Evolutionary conservation across 2,329 filamentous ascomycete genomes (phyloP).

Genomic region (Chrysosphaeria jannelii): DNA sequence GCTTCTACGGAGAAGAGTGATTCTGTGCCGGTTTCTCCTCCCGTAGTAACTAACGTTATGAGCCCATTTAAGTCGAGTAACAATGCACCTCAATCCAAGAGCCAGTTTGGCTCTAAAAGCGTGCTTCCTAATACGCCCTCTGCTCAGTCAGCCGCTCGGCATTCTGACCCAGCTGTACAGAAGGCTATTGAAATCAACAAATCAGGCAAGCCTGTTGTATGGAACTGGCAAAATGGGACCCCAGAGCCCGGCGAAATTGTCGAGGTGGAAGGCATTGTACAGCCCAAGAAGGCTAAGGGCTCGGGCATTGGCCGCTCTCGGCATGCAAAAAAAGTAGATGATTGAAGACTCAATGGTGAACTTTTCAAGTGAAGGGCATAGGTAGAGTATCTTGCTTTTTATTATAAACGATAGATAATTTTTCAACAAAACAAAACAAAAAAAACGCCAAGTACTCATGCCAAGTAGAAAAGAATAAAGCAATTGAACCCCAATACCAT

Average conservation of each 20-base stretch:
- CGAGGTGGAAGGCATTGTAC: not conserved
- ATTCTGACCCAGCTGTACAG: not conserved
- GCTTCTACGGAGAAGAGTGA: no score
- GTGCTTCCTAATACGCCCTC: not conserved
- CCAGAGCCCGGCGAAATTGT: conserved; percentile 1
- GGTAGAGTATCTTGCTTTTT: not conserved
- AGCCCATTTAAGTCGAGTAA: no score
- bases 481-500: not conserved
- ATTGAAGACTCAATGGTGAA: not conserved
- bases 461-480: conserved; percentile 1
- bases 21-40: no score
- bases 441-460: not conserved
- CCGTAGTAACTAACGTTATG: no score
- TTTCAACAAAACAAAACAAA: not conserved
- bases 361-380: not conserved
- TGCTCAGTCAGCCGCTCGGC: not conserved
- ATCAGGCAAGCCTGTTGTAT: conserved; percentile 1
- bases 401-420: not conserved
- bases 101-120: not conserved
- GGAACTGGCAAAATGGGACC: conserved; percentile 2
- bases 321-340: conserved; percentile 1
- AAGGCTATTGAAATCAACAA: conserved; percentile 2
- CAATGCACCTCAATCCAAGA: not conserved
- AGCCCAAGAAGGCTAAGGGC: not conserved
- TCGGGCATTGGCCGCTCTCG: not conserved